Evolutionary conservation across 2,329 filamentous ascomycete species (phyloP).

Genomic region (Fusarium phyllophilum): DNA sequence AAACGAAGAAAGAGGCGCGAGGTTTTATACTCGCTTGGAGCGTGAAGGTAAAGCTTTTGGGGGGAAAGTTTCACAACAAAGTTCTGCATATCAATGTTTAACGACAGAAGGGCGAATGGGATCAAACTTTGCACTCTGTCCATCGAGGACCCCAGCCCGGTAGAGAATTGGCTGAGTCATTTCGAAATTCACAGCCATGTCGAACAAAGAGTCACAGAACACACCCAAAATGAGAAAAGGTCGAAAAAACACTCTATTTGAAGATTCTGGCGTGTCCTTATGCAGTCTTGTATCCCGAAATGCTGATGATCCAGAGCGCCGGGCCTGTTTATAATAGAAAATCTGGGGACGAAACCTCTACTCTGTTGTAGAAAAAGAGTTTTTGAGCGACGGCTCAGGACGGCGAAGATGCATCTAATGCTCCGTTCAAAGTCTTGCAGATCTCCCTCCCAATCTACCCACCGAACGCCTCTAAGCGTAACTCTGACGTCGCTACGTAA

Average conservation of each 20-base stretch:
- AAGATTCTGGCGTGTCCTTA: not conserved
- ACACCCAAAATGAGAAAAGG: not conserved
- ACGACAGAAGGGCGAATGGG: not conserved
- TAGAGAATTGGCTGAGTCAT: not conserved
- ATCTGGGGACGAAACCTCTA: not conserved
- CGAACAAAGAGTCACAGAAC: not conserved
- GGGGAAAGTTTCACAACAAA: not conserved
- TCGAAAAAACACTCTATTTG: not conserved
- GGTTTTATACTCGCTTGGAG: not conserved
- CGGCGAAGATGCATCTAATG: not conserved
- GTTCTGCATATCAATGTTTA: not conserved
- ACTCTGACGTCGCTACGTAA: not conserved
- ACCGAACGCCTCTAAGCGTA: slow-evolving; percentile 7
- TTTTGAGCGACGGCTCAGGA: not conserved
- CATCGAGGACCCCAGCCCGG: too few species aligned
- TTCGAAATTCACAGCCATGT: not conserved
- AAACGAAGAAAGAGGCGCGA: not conserved
- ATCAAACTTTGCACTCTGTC: not conserved
- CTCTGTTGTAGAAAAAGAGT: not conserved
- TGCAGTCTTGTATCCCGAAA: not conserved
- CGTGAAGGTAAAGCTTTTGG: not conserved
- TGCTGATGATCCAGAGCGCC: not conserved
- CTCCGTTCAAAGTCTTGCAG: not conserved
- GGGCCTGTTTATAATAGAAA: not conserved
- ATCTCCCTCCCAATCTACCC: slow-evolving; percentile 4